These are phyloP conservation scores for Suillus decipiens DNA, from an alignment of 768 basidiomycete species.

Conservation along the genomic window DNA sequence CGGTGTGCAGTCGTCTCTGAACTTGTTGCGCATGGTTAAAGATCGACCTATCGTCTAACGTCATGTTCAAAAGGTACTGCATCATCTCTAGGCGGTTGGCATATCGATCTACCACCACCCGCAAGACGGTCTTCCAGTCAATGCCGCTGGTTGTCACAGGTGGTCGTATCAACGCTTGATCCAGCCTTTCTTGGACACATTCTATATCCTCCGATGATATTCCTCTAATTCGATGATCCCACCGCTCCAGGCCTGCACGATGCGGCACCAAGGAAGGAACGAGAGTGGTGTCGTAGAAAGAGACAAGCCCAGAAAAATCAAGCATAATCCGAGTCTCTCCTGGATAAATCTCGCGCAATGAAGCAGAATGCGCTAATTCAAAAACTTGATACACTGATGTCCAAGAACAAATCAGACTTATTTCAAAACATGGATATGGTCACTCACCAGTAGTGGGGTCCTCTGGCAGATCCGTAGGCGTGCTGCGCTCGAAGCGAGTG, in stretches of 20 bases:
- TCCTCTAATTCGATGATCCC: conserved; percentile 22
- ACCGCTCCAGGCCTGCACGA: conserved; percentile 20
- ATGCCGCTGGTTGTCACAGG: conserved; percentile 29
- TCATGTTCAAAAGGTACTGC: conserved; percentile 35
- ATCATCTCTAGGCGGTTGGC: conserved; percentile 42
- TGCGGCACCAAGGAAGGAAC: conserved; percentile 19
- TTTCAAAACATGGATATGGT: neutral
- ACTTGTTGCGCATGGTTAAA: conserved; percentile 11
- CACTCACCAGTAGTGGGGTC: neutral
- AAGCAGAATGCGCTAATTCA: conserved; percentile 20
- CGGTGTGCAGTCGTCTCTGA: conserved; percentile 22
- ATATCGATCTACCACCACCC: conserved; percentile 43
- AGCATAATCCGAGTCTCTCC: conserved; percentile 29
- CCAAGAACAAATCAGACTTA: neutral
- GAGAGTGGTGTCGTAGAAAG: conserved; percentile 32
- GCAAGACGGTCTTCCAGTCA: conserved; percentile 44
- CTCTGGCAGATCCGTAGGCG: neutral
- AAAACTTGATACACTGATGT: neutral
- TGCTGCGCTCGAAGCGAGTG: no score
- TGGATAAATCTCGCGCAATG: conserved; percentile 26
- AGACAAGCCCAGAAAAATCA: conserved; percentile 20
- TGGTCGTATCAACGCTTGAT: conserved; percentile 8
- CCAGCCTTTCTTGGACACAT: conserved; percentile 12
- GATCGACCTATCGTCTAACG: conserved; percentile 12
- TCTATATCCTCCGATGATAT: conserved; percentile 18